Evolutionary conservation across 768 basidiomycete species (phyloP), one percentile per base, ranked within the genome.

Genomic region (Gymnopilus junonius): DNA sequence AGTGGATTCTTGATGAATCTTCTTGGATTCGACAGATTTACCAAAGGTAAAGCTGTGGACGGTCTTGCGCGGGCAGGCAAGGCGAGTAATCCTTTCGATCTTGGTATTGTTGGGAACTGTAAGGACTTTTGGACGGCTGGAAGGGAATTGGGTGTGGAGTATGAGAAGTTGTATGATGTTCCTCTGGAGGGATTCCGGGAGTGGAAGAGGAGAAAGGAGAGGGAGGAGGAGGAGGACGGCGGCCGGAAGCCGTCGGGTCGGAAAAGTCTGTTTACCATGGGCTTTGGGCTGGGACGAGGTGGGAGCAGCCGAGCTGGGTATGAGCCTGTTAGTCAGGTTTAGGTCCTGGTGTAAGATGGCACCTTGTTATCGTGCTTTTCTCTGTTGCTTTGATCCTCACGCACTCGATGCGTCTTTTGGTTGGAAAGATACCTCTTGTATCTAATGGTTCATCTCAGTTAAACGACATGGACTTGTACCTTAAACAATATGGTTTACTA

Each of bases 81-180:
- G 59, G 90, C 92, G 37, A 83, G 86, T 56, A 99, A 99, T 76
- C 97, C 97, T 40, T 99, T 99, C 74, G 94, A 97, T 76, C 69
- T 92, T 21, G 96, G 96, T 2, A 48, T 91, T 15, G 76, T 85
- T 20, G 80, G 82, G 60, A 96, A 96, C 72, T 96, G 94, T 74
- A 87, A 85, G 69, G 97, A 99, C 79, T 99, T 99, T 76, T 99
- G 97, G 97, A 87, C 87, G 53, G 85, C 85, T 59, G 94, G 95
- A 23, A 82, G 82, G 63, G 92, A 94, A 75, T 78, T 97, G 25
- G 94, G 93, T 2, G 92, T 99, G 48, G 90, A 96, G 73, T 99
- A 97, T 77, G 92, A 93, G 58, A 80, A 82, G 67, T 73, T 97
- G 73, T 97, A 96, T 77, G 94, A 95, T 76, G 87, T 99, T 25